Conservation (phyloP, 164 flowering plant species). For the Tetracentron sinense region DNA sequence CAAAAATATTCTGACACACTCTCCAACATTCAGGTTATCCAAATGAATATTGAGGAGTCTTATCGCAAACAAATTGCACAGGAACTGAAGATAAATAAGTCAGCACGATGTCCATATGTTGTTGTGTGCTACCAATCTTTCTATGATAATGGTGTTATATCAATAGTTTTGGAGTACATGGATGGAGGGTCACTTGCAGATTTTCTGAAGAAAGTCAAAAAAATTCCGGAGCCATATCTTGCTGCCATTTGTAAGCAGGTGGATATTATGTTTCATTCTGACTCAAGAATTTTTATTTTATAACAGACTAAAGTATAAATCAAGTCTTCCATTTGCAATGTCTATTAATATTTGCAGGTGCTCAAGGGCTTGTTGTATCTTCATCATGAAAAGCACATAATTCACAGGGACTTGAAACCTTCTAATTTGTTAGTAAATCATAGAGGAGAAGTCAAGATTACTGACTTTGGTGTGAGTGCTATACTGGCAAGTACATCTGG, state of each 20-base stretch:
- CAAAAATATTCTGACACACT: background rate
- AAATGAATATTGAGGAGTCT: slow-evolving; percentile 73
- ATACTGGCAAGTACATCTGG: slow-evolving; percentile 71
- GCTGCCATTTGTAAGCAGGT: slow-evolving; percentile 93
- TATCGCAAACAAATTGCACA: slow-evolving; percentile 64
- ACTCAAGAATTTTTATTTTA: too few species aligned
- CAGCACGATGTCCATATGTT: slow-evolving; percentile 77
- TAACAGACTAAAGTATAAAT: too few species aligned
- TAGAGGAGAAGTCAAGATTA: slow-evolving; percentile 90
- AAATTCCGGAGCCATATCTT: slow-evolving; percentile 83
- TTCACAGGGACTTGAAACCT: slow-evolving; percentile 92
- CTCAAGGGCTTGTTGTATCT: slow-evolving; percentile 85
- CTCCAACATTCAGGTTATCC: slow-evolving; percentile 66
- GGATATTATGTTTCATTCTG: too few species aligned
- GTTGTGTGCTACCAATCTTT: slow-evolving; percentile 86
- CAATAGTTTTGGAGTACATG: slow-evolving; percentile 94
- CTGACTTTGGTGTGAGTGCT: slow-evolving; percentile 97
- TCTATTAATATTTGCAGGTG: slow-evolving; percentile 47
- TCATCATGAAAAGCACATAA: slow-evolving; percentile 88
- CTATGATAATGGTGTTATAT: slow-evolving; percentile 82
- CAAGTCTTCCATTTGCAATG: background rate
- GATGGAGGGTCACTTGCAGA: slow-evolving; percentile 97
- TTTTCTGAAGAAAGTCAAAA: slow-evolving; percentile 64
- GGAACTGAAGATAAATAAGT: slow-evolving; percentile 90
- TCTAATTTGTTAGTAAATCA: slow-evolving; percentile 91